phyloP scores from a whole-genome alignment of 2,329 filamentous ascomycete genomes.

The Fusarium equiseti region DNA sequence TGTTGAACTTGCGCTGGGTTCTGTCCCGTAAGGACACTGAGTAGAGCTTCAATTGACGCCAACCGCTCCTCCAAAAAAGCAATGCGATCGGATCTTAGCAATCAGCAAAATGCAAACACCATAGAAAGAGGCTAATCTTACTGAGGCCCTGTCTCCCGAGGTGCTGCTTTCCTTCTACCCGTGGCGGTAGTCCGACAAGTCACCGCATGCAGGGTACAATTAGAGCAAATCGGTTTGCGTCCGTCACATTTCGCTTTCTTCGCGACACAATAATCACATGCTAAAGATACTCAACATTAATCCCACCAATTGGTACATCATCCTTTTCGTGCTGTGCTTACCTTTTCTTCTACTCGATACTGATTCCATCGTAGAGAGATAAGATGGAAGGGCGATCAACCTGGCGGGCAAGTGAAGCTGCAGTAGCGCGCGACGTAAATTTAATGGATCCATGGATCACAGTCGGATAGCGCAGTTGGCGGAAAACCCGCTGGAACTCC shows the following conservation, averaged over 20 bases:
- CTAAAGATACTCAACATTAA: conserved; percentile 3
- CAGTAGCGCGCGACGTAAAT: conserved; percentile 3
- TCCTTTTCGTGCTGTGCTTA: not conserved
- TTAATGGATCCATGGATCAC: not conserved
- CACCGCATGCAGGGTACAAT: conserved; percentile 53
- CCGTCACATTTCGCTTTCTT: conserved; percentile 58
- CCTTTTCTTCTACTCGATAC: conserved; percentile 39
- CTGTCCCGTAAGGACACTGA: conserved; percentile 6
- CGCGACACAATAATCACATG: conserved; percentile 55
- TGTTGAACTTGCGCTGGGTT: not conserved
- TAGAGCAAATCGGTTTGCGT: conserved; percentile 55
- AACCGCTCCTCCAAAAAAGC: conserved; percentile 36
- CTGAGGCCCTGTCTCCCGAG: conserved; percentile 11
- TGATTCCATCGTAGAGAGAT: conserved; percentile 18
- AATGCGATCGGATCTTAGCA: conserved; percentile 26
- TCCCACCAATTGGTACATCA: too few relatives aligned
- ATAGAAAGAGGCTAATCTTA: not conserved
- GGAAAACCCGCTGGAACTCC: conserved; percentile 11
- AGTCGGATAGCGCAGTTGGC: conserved; percentile 20
- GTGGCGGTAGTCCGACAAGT: conserved; percentile 44
- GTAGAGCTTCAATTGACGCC: conserved; percentile 34
- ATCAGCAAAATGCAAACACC: not conserved
- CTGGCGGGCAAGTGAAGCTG: not conserved
- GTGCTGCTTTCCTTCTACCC: conserved; percentile 13
- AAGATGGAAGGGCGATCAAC: not conserved